Percentiles rank a stretch among this genome's conserved stretches.
Evolutionary conservation across 306 rosid genomes (phyloP).

Genomic region (Vicia faba): DNA sequence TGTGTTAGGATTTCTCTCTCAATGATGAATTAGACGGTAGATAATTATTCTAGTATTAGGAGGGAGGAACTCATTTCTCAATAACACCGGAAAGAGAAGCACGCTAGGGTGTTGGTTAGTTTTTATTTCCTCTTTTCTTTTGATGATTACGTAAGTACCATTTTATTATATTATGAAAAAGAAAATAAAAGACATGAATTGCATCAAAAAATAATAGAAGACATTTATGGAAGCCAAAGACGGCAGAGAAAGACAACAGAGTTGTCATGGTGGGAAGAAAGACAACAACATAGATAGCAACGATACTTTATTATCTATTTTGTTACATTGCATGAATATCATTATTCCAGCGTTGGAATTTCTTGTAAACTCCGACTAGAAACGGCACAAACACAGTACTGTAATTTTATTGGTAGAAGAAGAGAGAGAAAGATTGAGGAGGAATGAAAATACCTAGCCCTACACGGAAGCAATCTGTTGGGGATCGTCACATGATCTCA

Average conservation of each 20-base stretch:
- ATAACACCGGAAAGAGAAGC: not conserved
- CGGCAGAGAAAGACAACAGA: not conserved
- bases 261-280: conserved; percentile 8
- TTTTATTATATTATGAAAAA: not conserved
- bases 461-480: not conserved
- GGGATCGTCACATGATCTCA: conserved; percentile 11
- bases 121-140: not conserved
- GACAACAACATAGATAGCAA: not conserved
- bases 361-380: not conserved
- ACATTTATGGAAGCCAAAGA: not conserved
- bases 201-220: not conserved
- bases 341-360: not conserved
- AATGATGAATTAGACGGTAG: not conserved
- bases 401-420: not conserved
- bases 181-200: not conserved
- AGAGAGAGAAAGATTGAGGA: not conserved
- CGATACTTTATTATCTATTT: not conserved
- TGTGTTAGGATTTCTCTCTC: not conserved
- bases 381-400: not conserved
- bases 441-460: conserved; percentile 2
- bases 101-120: not conserved
- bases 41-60: not conserved
- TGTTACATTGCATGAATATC: conserved; percentile 3
- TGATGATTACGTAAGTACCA: not conserved
- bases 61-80: not conserved